phyloP scores from a whole-genome alignment of 768 basidiomycete species.

The Tulasnella sp. region DNA sequence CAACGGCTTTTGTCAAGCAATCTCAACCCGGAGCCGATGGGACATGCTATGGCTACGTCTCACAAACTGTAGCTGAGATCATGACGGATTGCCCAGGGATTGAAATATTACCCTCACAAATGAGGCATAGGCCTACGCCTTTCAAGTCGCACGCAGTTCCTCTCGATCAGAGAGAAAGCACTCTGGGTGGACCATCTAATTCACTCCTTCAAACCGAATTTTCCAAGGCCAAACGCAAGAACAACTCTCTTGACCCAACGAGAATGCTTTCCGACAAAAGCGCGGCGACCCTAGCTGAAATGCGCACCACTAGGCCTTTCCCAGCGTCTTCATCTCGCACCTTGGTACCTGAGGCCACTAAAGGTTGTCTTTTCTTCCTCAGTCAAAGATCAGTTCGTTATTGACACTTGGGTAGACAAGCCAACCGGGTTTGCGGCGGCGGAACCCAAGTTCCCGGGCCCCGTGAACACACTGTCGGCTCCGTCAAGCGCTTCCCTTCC shows the following conservation, averaged over 20 bases:
- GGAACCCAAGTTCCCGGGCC: neutral
- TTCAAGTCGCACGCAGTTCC: neutral
- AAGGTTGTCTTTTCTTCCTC: neutral
- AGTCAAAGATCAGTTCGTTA: neutral
- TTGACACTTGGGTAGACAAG: neutral
- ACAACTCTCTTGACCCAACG: slow-evolving; percentile 6
- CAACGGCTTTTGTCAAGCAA: neutral
- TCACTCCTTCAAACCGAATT: slow-evolving; percentile 2
- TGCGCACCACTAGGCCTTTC: neutral
- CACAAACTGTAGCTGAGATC: neutral
- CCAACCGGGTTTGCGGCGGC: neutral
- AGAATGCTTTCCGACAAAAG: slow-evolving; percentile 10
- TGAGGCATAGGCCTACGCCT: neutral
- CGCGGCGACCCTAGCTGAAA: neutral
- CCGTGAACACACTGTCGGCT: neutral
- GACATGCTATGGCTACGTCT: slow-evolving; percentile 11
- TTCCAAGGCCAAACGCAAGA: neutral
- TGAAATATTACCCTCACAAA: neutral
- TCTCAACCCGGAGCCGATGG: neutral
- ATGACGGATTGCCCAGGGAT: slow-evolving; percentile 13
- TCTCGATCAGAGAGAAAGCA: slow-evolving; percentile 5
- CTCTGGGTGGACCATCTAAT: slow-evolving; percentile 21
- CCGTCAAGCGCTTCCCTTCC: neutral
- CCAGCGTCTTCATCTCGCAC: neutral
- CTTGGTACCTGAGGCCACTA: neutral